Evolutionary conservation across 2,329 filamentous ascomycete species (phyloP), one percentile per base, ranked within the genome.

Genomic region (Metarhizium anisopliae): DNA sequence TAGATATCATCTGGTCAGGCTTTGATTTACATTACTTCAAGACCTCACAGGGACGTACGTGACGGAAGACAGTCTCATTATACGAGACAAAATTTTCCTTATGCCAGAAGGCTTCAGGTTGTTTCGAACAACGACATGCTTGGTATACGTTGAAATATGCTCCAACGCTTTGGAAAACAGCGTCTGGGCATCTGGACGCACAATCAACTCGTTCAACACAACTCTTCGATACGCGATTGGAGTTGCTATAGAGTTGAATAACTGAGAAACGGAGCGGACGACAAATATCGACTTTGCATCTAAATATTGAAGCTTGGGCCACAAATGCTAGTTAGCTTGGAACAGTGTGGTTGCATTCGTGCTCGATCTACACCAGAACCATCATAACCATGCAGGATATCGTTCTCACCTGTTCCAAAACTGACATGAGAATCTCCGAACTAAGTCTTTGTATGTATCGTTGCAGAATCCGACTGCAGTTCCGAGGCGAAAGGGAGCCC

Each of bases 161-260:
- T 64, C 59, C 25, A 74, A 61, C 7, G 68, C 65, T 3, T 63
- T 55, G 4, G 71, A 67, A 52, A 71, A 70, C 10, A 59, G 59
- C 14, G 56, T 59, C 45, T 70, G 66, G n/a, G 70, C 67, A 52
- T 68, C 62, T 6, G 64, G 63, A 11, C 64, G 63, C 51, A 76
- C 65, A 13, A 78, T 68, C 42, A 59, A 56, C 47, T 68, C 63
- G 52, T 71, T 77, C 20, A 78, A 60, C 1, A 61, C 61, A 25
- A 78, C 55, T 8, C 62, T 66, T 36, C 68, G 67, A 60, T 77
- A 79, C 43, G 66, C 62, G 25, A 77, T 69, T 0, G 76, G 76
- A 11, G 70, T 74, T 43, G 70, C 68, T 36, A 57, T 70, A 16
- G 66, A 65, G 54, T 76, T 64, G 50, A 77, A 69, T 38, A 70